Base-by-base conservation (phyloP, 2,329 filamentous ascomycete genomes). In the Aureobasidium sp. region DNA sequence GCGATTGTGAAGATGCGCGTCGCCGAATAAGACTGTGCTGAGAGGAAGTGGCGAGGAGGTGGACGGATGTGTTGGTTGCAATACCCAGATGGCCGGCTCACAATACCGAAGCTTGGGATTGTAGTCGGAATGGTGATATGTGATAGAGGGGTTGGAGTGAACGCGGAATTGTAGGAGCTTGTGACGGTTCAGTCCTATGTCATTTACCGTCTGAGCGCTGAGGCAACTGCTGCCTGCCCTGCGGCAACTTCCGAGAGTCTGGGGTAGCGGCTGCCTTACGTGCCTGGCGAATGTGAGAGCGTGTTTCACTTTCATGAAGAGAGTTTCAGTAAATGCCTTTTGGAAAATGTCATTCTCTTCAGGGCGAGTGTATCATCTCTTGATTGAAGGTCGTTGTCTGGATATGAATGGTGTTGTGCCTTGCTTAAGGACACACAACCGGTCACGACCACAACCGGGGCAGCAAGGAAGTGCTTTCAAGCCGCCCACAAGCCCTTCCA, bases 121-220 rank as follows among this genome's bases (percentile, higher is more conserved):
- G 19, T 52, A 27, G 33, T 27, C 19, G 19, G 22, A 11, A 11
- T 15, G 45, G 19, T 17, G 22, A 22, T 52, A 50, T 37, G 33
- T 52, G 49, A 52, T 52, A 15, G 49, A 52, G 49, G 49, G 49
- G 49, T 52, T n/a, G 49, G 24, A 24, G 49, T 52, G 49, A 52
- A 52, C 29, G 31, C 49, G 33, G 47, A 52, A 37, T 52, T 27
- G 49, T 35, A 50, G 31, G 48, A 50, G 48, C 48, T 50, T 27
- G 9, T 27, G 27, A 48, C 29, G 17, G 45, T 19, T 19, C 49
- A 37, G 31, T 35, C 45, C 45, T 24, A 52, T 52, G 49, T 52
- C 49, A 52, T 52, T 35, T 33, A 33, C 31, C 31, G 31, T 33
- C 44, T 29, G 15, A 15, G 33, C 49, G 49, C 48, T 50, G 48